Conservation (phyloP, 352 stramenopile species). For the Phytophthora pinifolia region DNA sequence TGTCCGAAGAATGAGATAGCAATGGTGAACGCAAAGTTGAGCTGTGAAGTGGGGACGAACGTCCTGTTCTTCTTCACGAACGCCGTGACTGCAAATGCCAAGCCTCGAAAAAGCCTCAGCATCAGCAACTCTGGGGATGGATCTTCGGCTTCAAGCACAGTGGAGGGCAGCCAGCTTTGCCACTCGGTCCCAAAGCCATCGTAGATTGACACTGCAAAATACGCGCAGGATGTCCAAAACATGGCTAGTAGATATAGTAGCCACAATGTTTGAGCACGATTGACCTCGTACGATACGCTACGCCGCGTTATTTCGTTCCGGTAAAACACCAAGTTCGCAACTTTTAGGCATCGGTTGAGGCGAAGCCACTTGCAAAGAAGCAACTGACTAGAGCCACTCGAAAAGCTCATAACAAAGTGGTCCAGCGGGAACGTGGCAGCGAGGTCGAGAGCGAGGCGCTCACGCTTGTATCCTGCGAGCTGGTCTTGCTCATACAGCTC, state of each 20-base stretch:
- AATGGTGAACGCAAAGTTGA: conserved; percentile 57
- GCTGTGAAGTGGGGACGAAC: conserved; percentile 39
- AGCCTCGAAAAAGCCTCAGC: conserved; percentile 45
- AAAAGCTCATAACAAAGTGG: conserved; percentile 36
- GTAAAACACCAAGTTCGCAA: conserved; percentile 50
- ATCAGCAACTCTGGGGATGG: conserved; percentile 33
- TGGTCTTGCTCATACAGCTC: conserved; percentile 61
- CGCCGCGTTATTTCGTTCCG: conserved; percentile 61
- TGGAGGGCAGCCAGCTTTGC: conserved; percentile 52
- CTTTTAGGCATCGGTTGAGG: conserved; percentile 60
- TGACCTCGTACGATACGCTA: conserved; percentile 60
- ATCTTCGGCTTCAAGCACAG: conserved; percentile 32
- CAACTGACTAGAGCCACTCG: conserved; percentile 4
- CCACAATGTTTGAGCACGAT: conserved; percentile 54
- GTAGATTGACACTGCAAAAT: conserved; percentile 60
- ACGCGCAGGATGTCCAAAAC: conserved; percentile 66
- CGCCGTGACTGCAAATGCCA: conserved; percentile 52
- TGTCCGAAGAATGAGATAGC: conserved; percentile 53
- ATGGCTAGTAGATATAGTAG: conserved; percentile 58
- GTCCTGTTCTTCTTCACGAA: conserved; percentile 67
- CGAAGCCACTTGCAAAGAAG: conserved; percentile 40
- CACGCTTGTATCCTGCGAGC: conserved; percentile 50
- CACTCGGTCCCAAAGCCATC: conserved; percentile 52
- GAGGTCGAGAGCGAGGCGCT: conserved; percentile 32
- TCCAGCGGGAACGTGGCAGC: conserved; percentile 51